Percentiles rank a stretch among this genome's conserved stretches.
These are phyloP conservation scores for Tarenaya hassleriana DNA, from an alignment of 345 rosid genomes.

Conservation along the genomic window DNA sequence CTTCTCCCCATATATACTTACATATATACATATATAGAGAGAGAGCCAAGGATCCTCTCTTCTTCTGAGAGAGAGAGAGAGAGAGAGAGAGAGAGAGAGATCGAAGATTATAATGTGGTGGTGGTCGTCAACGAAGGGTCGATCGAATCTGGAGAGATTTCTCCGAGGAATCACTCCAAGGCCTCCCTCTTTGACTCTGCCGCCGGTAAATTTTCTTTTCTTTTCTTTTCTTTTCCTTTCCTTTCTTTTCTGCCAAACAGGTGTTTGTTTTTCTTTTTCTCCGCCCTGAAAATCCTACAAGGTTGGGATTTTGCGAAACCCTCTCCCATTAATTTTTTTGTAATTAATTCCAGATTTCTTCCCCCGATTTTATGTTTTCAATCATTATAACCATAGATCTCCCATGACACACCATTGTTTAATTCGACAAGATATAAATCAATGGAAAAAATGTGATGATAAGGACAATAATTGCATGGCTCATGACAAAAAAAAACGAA, in stretches of 20 bases:
- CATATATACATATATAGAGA: conserved; percentile 13
- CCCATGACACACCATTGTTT: too few relatives aligned
- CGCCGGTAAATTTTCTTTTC: conserved; percentile 16
- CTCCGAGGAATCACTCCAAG: conserved; percentile 31
- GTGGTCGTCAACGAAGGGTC: conserved; percentile 27
- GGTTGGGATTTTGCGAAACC: not conserved
- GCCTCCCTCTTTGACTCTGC: conserved; percentile 24
- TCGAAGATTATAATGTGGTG: conserved; percentile 28
- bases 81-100: not conserved
- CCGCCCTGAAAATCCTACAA: conserved; percentile 5
- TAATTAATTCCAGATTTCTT: not conserved
- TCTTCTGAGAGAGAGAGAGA: conserved; percentile 3
- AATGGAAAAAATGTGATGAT: conserved; percentile 2
- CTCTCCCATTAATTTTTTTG: not conserved
- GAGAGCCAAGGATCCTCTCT: too few relatives aligned
- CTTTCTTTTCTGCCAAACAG: too few relatives aligned
- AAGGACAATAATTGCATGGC: conserved; percentile 32
- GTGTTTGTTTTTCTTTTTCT: not conserved
- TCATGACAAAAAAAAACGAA: conserved; percentile 7
- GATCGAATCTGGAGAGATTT: conserved; percentile 32
- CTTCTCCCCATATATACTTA: not conserved
- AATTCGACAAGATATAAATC: conserved; percentile 15
- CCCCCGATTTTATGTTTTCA: not conserved
- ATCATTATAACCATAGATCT: too few relatives aligned
- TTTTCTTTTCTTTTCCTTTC: too few relatives aligned